Evolutionary conservation across 2,329 filamentous ascomycete genomes (phyloP), one percentile per base, ranked within the genome.

Genomic region (Didymosphaeria variabile): DNA sequence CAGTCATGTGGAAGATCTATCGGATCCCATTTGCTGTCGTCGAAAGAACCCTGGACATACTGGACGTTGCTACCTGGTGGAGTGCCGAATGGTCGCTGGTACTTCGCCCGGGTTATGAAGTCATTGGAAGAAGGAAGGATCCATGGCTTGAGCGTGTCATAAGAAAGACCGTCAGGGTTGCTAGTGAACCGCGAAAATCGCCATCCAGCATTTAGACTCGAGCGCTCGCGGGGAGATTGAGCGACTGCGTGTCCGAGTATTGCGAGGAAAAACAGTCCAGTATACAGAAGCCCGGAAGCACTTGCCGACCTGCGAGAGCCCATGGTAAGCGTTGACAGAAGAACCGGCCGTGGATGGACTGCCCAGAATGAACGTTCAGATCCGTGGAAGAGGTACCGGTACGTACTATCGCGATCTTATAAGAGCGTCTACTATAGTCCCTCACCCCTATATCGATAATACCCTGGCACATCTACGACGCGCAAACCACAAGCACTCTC

Each of bases 1-100:
- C 82, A 85, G 66, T 85, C 83, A 63, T 85, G 83, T 0, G 83
- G 82, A 7, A 85, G 68, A 9, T 72, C 72, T 19, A 84, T 68
- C 2, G 66, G 53, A 42, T 82, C 75, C 82, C 82, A 85, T 0
- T 63, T 45, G 12, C 60, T 71, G 57, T 84, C 82, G 54, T 83
- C 74, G 56, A 81, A 82, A 4, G 49, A 60, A 0, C 50, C 45
- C 31, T 79, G 70, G 0, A 76, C 73, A 57, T 74, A 82, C 15
- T 64, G 60, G 21, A 81, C 63, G 38, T 76, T 71, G 36, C 63
- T 67, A 2, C 66, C 69, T 1, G 76, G 77, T 9, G 66, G 66
- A 26, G 65, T 61, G 4, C 74, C 70, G 5, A 66, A 64, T 3
- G 79, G 80, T 1, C 72, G 67, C 23, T 76, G 53, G 59, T 80